These are phyloP conservation scores for Phytophthora sp. DNA, from an alignment of 352 stramenopile genomes.

Conservation along the genomic window DNA sequence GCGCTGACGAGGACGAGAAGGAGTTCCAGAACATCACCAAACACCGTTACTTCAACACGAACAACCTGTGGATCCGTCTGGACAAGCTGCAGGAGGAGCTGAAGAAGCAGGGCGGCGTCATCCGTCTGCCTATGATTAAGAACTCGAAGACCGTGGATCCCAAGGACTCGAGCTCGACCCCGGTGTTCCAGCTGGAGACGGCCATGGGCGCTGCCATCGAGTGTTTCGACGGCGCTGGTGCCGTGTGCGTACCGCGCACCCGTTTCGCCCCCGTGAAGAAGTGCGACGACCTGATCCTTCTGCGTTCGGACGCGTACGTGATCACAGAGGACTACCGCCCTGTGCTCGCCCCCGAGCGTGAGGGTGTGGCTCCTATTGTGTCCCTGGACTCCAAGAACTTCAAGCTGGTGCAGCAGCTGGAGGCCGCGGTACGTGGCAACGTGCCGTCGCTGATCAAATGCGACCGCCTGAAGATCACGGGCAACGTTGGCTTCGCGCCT, in stretches of 20 bases:
- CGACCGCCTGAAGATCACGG: conserved; percentile 95
- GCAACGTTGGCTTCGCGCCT: conserved; percentile 93
- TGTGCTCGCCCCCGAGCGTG: conserved; percentile 95
- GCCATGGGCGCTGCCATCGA: conserved; percentile 90
- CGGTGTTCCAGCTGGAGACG: conserved; percentile 89
- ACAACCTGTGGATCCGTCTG: conserved; percentile 90
- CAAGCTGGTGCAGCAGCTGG: conserved; percentile 98
- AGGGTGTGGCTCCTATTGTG: conserved; percentile 95
- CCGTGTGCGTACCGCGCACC: conserved; percentile 88
- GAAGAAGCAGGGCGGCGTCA: conserved; percentile 79
- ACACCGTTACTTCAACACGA: conserved; percentile 91
- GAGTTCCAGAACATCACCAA: conserved; percentile 91
- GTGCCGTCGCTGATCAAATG: conserved; percentile 96
- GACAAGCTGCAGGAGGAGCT: conserved; percentile 88
- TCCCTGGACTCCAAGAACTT: conserved; percentile 97
- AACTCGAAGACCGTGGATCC: conserved; percentile 90
- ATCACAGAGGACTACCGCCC: conserved; percentile 96
- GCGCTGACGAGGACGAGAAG: conserved; percentile 81
- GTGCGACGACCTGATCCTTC: conserved; percentile 88
- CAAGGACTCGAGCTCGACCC: conserved; percentile 83
- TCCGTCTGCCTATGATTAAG: conserved; percentile 89
- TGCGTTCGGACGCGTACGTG: conserved; percentile 98
- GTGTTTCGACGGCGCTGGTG: conserved; percentile 86
- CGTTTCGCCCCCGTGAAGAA: conserved; percentile 92
- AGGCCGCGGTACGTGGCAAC: conserved; percentile 92